Evolutionary conservation across 2,329 filamentous ascomycete genomes (phyloP).

Genomic region (Penicillium oxalicum): DNA sequence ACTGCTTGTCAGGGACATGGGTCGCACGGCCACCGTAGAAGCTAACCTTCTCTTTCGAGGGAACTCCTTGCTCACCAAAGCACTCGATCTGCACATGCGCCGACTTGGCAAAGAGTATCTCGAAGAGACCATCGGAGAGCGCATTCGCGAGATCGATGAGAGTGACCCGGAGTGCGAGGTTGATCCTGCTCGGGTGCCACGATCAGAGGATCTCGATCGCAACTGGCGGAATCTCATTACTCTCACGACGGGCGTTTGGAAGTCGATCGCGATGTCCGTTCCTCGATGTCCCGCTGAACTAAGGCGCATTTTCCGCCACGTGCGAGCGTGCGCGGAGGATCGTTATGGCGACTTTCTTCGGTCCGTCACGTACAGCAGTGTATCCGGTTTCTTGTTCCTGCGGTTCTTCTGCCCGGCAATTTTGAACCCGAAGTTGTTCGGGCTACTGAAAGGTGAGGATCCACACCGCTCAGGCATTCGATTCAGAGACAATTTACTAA

Average conservation of each 20-base stretch:
- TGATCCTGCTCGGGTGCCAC: slow-evolving; percentile 71
- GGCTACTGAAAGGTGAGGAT: slow-evolving; percentile 61
- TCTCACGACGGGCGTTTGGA: slow-evolving; percentile 79
- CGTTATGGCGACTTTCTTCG: slow-evolving; percentile 88
- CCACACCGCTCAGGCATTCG: background rate
- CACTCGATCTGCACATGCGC: slow-evolving; percentile 92
- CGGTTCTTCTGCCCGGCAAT: slow-evolving; percentile 97
- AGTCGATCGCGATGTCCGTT: slow-evolving; percentile 70
- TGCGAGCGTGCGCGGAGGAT: slow-evolving; percentile 86
- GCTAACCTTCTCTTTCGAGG: slow-evolving; percentile 93
- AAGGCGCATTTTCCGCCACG: slow-evolving; percentile 79
- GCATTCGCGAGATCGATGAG: slow-evolving; percentile 82
- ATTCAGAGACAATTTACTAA: slow-evolving; percentile 2
- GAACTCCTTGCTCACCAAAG: slow-evolving; percentile 88
- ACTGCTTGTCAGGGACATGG: slow-evolving; percentile 57
- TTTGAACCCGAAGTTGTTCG: slow-evolving; percentile 88
- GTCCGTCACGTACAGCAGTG: slow-evolving; percentile 85
- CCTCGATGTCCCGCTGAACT: slow-evolving; percentile 72
- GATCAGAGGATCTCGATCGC: slow-evolving; percentile 65
- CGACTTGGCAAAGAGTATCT: slow-evolving; percentile 88
- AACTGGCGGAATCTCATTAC: slow-evolving; percentile 76
- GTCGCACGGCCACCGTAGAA: slow-evolving; percentile 63
- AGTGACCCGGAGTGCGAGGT: slow-evolving; percentile 91
- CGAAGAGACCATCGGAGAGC: slow-evolving; percentile 77
- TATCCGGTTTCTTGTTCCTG: slow-evolving; percentile 89